Base-by-base conservation (phyloP, 1,284 basidiomycete genomes). In the Cryptococcus sp. region DNA sequence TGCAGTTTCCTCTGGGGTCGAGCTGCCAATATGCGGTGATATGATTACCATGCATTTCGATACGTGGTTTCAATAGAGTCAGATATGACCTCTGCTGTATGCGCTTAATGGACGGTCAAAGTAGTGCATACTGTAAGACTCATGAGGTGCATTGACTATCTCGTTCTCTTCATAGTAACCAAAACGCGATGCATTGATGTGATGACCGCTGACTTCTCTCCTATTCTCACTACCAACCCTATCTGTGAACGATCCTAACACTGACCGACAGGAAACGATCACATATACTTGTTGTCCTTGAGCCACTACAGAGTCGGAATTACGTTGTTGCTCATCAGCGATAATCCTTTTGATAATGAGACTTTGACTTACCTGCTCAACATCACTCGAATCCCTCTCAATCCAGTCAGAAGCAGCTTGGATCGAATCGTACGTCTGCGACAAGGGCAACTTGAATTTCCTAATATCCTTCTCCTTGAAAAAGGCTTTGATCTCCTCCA, bases 351-450 rank as follows among this genome's bases (percentile, higher is more conserved):
- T 25, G 5, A 44, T 15, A 46, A 16, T n/a, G n/a, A n/a, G n/a
- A n/a, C 17, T 19, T n/a, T 20, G 39, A 72, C 75, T 55, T 34
- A 76, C 75, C 61, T 72, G 56, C 64, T 79, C 69, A 37, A 84
- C 82, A 63, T 83, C 82, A 57, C 78, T 71, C 25, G 60, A 64
- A 61, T 82, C 81, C 41, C 83, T 70, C 60, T 78, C 72, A 55
- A 84, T 75, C 84, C 84, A 85, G 50, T 78, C 74, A 15, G 80
- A 74, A 50, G 80, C 77, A 15, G 81, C 78, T 34, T 80, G 76
- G 62, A 84, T 81, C 1, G 80, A 73, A 59, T 85, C 83, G 63
- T 81, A 77, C 20, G 81, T 80, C 74, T 84, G 82, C 50, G 78
- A 77, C 37, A 82, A 74, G 13, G 79, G 76, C 63, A 81, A 76